These are phyloP conservation scores for Salix dunnii DNA, from an alignment of 345 rosid genomes.

Conservation along the genomic window DNA sequence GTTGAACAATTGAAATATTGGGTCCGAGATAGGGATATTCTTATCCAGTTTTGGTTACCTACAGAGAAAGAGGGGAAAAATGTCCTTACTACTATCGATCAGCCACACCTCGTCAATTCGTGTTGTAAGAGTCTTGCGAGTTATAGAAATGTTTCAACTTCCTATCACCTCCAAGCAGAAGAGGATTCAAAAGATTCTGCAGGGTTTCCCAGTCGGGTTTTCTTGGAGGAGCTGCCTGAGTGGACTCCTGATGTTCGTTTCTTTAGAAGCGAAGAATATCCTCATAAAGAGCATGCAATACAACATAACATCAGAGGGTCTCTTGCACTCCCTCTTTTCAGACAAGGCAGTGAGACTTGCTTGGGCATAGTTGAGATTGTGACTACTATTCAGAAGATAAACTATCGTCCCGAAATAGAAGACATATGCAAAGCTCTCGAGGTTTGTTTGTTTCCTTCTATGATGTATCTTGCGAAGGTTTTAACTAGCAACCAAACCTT, in stretches of 20 bases:
- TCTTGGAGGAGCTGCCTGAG: constrained; percentile 63
- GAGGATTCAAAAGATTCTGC: constrained; percentile 43
- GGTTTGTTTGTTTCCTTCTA: constrained; percentile 37
- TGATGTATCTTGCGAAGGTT: not conserved
- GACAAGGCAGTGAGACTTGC: constrained; percentile 57
- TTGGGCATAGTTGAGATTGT: constrained; percentile 78
- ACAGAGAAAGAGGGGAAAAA: constrained; percentile 48
- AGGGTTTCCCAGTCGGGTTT: constrained; percentile 80
- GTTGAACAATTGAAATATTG: constrained; percentile 42
- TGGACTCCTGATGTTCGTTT: constrained; percentile 89
- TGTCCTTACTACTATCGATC: constrained; percentile 61
- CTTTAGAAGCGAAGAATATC: constrained; percentile 64
- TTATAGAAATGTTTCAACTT: constrained; percentile 57
- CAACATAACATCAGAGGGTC: constrained; percentile 62
- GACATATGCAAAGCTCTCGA: constrained; percentile 70
- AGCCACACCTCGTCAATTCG: constrained; percentile 55
- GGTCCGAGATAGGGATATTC: constrained; percentile 46
- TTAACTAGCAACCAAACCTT: not conserved
- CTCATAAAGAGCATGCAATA: constrained; percentile 47
- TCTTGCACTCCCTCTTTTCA: constrained; percentile 78
- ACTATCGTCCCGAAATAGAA: constrained; percentile 56
- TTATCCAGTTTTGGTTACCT: constrained; percentile 80
- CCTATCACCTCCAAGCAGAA: constrained; percentile 57
- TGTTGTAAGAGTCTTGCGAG: constrained; percentile 47
- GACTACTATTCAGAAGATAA: constrained; percentile 57